Percentiles rank a stretch among this genome's conserved stretches.
Conservation (phyloP, 805 yeast species). For the Candida chauliodis region DNA sequence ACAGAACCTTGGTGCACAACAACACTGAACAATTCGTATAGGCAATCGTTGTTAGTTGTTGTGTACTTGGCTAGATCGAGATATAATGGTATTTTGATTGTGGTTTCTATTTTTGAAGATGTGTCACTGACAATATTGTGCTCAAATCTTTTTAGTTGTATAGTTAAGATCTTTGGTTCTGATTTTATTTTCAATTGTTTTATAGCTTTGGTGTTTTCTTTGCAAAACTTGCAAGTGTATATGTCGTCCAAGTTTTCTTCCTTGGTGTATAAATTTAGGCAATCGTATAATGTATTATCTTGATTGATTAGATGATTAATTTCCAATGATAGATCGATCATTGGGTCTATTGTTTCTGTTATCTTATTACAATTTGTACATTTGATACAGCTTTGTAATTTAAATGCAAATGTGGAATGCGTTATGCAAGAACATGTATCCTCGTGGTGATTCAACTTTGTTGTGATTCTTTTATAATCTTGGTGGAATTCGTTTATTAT, state of each 20-base stretch:
- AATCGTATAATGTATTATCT: slow-evolving; percentile 48
- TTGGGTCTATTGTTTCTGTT: slow-evolving; percentile 79
- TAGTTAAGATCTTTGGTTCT: slow-evolving; percentile 73
- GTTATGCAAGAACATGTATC: slow-evolving; percentile 68
- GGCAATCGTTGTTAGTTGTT: slow-evolving; percentile 12
- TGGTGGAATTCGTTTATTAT: slow-evolving; percentile 77
- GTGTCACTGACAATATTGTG: slow-evolving; percentile 47
- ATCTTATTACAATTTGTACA: slow-evolving; percentile 66
- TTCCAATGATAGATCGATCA: slow-evolving; percentile 84
- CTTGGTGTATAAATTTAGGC: slow-evolving; percentile 73
- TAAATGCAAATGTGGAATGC: slow-evolving; percentile 81
- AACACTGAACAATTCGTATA: slow-evolving; percentile 82
- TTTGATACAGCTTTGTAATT: slow-evolving; percentile 70
- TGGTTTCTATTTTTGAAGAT: slow-evolving; percentile 71
- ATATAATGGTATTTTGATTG: slow-evolving; percentile 67
- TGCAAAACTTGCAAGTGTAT: slow-evolving; percentile 70
- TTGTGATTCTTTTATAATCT: slow-evolving; percentile 20
- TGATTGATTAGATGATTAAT: slow-evolving; percentile 36
- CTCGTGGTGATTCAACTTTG: not conserved
- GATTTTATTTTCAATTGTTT: slow-evolving; percentile 68
- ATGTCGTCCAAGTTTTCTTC: slow-evolving; percentile 67
- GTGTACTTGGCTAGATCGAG: slow-evolving; percentile 68
- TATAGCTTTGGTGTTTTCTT: slow-evolving; percentile 54
- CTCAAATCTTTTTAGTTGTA: slow-evolving; percentile 81
- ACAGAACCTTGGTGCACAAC: slow-evolving; percentile 90